Conservation (phyloP, 1,139 yeast species). For the Diutina rugosa region DNA sequence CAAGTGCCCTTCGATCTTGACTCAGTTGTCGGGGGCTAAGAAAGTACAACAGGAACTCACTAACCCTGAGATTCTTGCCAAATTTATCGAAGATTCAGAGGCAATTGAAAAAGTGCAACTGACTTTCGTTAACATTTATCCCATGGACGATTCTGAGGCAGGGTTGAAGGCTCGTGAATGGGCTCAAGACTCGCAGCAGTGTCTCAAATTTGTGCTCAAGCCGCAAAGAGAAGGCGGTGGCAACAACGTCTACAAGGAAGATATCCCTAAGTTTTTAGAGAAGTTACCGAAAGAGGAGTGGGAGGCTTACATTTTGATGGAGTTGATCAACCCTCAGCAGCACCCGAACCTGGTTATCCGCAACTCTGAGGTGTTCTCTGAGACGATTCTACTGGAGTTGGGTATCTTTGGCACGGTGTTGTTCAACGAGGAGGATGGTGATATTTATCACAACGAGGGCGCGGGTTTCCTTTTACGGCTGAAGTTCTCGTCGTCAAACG, state of each 20-base stretch:
- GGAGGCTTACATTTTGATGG: slow-evolving; percentile 92
- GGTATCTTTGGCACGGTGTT: slow-evolving; percentile 81
- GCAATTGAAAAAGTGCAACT: slow-evolving; percentile 23
- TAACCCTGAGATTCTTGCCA: slow-evolving; percentile 17
- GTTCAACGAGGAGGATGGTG: slow-evolving; percentile 52
- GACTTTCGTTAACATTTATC: slow-evolving; percentile 80
- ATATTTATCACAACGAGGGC: slow-evolving; percentile 46
- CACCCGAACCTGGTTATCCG: slow-evolving; percentile 58
- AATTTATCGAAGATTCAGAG: neutral
- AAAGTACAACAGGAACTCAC: slow-evolving; percentile 86
- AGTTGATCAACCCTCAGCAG: slow-evolving; percentile 68
- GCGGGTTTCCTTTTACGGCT: slow-evolving; percentile 86
- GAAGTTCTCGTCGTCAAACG: slow-evolving; percentile 75
- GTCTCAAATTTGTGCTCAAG: slow-evolving; percentile 69
- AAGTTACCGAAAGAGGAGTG: slow-evolving; percentile 57
- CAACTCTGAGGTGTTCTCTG: slow-evolving; percentile 45
- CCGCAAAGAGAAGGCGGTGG: slow-evolving; percentile 98
- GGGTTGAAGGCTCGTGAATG: slow-evolving; percentile 55
- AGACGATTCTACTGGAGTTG: slow-evolving; percentile 73
- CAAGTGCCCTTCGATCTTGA: slow-evolving; percentile 80
- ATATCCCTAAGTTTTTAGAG: slow-evolving; percentile 63
- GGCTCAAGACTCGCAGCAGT: slow-evolving; percentile 42
- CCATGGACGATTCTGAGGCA: slow-evolving; percentile 58
- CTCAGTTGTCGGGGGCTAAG: slow-evolving; percentile 87
- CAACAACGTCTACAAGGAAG: slow-evolving; percentile 74